Base-by-base conservation (phyloP, 1,284 basidiomycete species). In the Microbotryum intermedium region DNA sequence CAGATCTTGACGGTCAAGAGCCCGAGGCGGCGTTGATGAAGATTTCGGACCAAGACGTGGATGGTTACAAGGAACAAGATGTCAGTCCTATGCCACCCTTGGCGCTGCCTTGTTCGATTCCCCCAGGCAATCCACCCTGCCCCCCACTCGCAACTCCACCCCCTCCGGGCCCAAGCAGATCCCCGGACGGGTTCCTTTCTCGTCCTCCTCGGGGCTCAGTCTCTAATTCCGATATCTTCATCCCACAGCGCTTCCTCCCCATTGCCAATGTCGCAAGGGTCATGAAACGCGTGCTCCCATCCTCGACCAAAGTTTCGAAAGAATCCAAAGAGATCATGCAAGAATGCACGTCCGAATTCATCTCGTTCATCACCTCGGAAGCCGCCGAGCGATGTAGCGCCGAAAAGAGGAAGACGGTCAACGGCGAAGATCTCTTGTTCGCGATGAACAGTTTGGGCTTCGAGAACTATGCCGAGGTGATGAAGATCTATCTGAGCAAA, bases 381-480 rank as follows among this genome's bases (percentile, higher is more conserved):
- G 76, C 76, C 2, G 70, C 68, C 49, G 76, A 77, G 53, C 71
- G 73, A 21, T 74, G 74, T 50, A 64, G 67, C 5, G 69, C 69
- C n/a, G 76, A 76, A 58, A 76, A 76, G 62, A 58, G 73, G 55
- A 87, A 87, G 76, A 87, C 86, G 48, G 90, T 95, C 54, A 91
- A 89, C 21, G 91, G 91, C 21, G 89, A 75, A 56, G 77, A 77
- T 57, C 88, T 94, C 51, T 76, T 94, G 55, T 87, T 90, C 69
- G 89, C 91, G 8, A 87, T 94, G 85, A 77, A 81, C 42, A 83
- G 86, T 11, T 79, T 97, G 25, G 93, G 94, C 8, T 97, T 98
- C 69, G 92, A 97, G 70, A 91, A 97, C 72, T 97, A 97, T 26
- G 54, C 87, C 53, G 87, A 90, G 76, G 85, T 87, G 28, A 77